Percentiles rank a stretch among this genome's conserved stretches.
phyloP scores from a whole-genome alignment of 2,329 filamentous ascomycete genomes.

The Gaeumannomyces sp. region DNA sequence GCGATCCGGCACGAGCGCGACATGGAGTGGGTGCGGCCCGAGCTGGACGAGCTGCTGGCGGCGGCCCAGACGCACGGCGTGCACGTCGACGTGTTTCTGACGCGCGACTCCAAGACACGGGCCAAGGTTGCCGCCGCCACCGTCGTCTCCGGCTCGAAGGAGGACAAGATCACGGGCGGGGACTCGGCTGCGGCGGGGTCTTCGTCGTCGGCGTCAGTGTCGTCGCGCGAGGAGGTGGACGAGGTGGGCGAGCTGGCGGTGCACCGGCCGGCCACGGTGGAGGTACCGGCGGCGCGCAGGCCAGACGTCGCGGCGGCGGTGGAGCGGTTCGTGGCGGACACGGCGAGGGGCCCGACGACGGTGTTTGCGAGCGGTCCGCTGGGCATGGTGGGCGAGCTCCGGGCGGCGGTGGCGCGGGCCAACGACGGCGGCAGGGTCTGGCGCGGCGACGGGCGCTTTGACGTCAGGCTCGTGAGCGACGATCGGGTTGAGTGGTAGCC shows the following conservation, averaged over 20 bases:
- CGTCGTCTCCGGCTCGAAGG: conserved; percentile 20
- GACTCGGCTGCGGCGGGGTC: conserved; percentile 19
- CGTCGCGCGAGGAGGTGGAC: conserved; percentile 18
- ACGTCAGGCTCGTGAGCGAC: conserved; percentile 53
- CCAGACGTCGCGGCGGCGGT: conserved; percentile 43
- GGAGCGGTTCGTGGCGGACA: conserved; percentile 39
- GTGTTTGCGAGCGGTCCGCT: conserved; percentile 57
- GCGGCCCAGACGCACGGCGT: conserved; percentile 30
- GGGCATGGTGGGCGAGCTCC: conserved; percentile 52
- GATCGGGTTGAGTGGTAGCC: conserved; percentile 49
- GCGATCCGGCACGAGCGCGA: conserved; percentile 49
- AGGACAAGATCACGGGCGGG: conserved; percentile 21
- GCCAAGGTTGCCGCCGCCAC: conserved; percentile 10
- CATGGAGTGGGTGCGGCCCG: conserved; percentile 50
- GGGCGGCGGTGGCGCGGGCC: conserved; percentile 44
- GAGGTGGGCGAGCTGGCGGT: conserved; percentile 14
- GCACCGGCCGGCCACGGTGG: conserved; percentile 17
- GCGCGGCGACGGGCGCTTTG: conserved; percentile 48
- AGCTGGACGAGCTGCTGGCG: conserved; percentile 44
- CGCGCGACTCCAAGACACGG: conserved; percentile 34
- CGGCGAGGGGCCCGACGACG: conserved; percentile 41
- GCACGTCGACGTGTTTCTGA: conserved; percentile 52
- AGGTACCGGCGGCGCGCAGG: conserved; percentile 23
- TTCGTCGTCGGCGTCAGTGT: conserved; percentile 16
- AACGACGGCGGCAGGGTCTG: conserved; percentile 50